Evolutionary conservation across 2,329 filamentous ascomycete genomes (phyloP).

Genomic region (Alternaria brassicae): DNA sequence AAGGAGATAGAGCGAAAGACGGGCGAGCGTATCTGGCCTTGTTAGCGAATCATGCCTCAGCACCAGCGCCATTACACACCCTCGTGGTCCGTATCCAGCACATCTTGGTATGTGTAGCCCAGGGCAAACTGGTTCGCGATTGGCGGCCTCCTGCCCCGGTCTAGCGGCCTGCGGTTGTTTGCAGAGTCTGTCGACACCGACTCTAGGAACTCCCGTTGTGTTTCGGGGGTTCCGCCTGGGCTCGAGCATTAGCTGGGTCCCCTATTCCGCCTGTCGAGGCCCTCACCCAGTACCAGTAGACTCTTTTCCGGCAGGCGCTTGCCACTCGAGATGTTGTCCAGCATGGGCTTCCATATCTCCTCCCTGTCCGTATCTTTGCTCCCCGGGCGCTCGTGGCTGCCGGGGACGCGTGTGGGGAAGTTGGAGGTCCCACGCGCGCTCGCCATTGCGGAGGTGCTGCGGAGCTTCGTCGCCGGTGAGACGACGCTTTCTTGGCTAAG

Average conservation of each 20-base stretch:
- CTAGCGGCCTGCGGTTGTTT: constrained; percentile 60
- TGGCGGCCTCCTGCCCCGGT: constrained; percentile 66
- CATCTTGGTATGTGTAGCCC: constrained; percentile 94
- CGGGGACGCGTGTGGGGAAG: constrained; percentile 37
- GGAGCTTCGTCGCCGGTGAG: constrained; percentile 21
- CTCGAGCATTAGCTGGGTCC: constrained; percentile 26
- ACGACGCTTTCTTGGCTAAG: neutral
- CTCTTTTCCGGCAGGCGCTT: constrained; percentile 93
- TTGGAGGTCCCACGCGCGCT: constrained; percentile 41
- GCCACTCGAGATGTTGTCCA: constrained; percentile 87
- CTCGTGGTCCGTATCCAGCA: constrained; percentile 92
- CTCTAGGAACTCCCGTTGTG: constrained; percentile 82
- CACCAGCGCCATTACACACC: constrained; percentile 59
- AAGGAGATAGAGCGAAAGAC: constrained; percentile 87
- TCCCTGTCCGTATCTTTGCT: constrained; percentile 74
- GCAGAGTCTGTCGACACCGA: constrained; percentile 50
- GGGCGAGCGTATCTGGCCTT: constrained; percentile 78
- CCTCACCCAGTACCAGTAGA: constrained; percentile 79
- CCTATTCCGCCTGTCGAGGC: constrained; percentile 11
- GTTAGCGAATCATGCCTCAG: constrained; percentile 13
- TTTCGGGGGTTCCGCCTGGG: constrained; percentile 79
- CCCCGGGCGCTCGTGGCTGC: constrained; percentile 42
- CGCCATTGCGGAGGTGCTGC: constrained; percentile 46
- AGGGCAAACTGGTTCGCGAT: constrained; percentile 91
- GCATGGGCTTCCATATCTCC: constrained; percentile 93